Evolutionary conservation across 1,284 basidiomycete species (phyloP).

Genomic region (Cutaneotrichosporon curvatum): DNA sequence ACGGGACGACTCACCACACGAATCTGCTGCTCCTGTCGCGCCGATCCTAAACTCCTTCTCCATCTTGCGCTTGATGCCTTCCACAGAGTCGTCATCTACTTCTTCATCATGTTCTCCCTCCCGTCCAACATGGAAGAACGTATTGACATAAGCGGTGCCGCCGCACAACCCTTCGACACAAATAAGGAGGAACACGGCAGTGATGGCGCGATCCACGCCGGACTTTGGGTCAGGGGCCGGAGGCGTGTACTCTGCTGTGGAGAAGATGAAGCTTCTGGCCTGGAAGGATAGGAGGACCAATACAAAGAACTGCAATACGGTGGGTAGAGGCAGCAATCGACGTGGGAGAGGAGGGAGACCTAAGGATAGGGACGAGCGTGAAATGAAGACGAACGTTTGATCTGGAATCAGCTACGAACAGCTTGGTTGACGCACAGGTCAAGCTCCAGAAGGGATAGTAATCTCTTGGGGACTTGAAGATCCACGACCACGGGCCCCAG

Average conservation of each 20-base stretch:
- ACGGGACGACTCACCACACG: conserved; percentile 50
- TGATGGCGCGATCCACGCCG: conserved; percentile 52
- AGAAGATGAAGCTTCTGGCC: conserved; percentile 38
- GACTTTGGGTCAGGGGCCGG: conserved; percentile 7
- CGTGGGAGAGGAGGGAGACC: conserved; percentile 75
- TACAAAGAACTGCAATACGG: conserved; percentile 53
- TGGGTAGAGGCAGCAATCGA: conserved; percentile 54
- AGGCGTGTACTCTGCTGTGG: conserved; percentile 31
- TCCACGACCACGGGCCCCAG: conserved; percentile 57
- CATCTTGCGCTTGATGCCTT: conserved; percentile 32
- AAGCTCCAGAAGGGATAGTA: conserved; percentile 83
- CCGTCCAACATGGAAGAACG: conserved; percentile 76
- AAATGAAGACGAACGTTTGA: conserved; percentile 91
- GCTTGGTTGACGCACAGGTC: conserved; percentile 25
- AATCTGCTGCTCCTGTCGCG: conserved; percentile 58
- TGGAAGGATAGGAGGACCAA: conserved; percentile 55
- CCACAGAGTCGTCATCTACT: conserved; percentile 44
- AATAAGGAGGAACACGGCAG: conserved; percentile 67
- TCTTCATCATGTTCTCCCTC: conserved; percentile 50
- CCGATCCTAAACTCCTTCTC: conserved; percentile 84
- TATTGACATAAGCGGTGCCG: conserved; percentile 86
- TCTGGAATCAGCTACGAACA: conserved; percentile 36
- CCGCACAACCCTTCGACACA: conserved; percentile 81
- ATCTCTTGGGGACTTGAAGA: conserved; percentile 80
- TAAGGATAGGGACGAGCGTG: conserved; percentile 83